Percentiles rank a stretch among this genome's conserved stretches.
Evolutionary conservation across 192 early-diverging fungal species (phyloP).

Genomic region (Oehlia diaphana): DNA sequence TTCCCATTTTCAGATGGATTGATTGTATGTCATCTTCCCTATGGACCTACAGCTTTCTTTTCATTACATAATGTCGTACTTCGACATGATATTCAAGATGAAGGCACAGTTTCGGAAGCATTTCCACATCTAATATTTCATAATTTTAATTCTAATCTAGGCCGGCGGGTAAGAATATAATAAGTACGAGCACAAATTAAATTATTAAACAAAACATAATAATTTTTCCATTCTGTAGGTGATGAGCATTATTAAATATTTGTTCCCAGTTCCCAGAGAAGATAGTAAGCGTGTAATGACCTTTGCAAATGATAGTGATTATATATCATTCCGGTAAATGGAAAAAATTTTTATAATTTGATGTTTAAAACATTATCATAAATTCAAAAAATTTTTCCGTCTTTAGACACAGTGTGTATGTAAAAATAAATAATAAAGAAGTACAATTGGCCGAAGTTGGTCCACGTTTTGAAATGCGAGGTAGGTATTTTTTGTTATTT

Average conservation of each 20-base stretch:
- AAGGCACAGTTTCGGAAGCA: slow-evolving; percentile 96
- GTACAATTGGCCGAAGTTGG: slow-evolving; percentile 96
- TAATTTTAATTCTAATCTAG: slow-evolving; percentile 89
- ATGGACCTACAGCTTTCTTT: slow-evolving; percentile 98
- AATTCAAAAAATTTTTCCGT: slow-evolving; percentile 17
- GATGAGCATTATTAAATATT: slow-evolving; percentile 87
- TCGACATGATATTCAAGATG: slow-evolving; percentile 95
- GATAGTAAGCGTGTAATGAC: slow-evolving; percentile 97
- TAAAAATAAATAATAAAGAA: slow-evolving; percentile 85
- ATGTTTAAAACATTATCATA: no score
- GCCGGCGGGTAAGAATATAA: slow-evolving; percentile 59
- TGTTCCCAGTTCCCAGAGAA: slow-evolving; percentile 97
- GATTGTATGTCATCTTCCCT: slow-evolving; percentile 93
- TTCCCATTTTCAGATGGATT: slow-evolving; percentile 71
- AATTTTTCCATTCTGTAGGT: slow-evolving; percentile 42
- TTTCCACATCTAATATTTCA: slow-evolving; percentile 97
- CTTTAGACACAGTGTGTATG: slow-evolving; percentile 92
- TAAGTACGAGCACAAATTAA: no score
- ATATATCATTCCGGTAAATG: slow-evolving; percentile 83
- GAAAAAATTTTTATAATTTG: background rate
- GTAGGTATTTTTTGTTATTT: slow-evolving; percentile 42
- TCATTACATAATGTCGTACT: slow-evolving; percentile 97
- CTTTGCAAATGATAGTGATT: slow-evolving; percentile 95
- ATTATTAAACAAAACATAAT: no score
- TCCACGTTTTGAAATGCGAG: slow-evolving; percentile 96